Evolutionary conservation across 2,329 filamentous ascomycete species (phyloP), one percentile per base, ranked within the genome.

Genomic region (Pseudocercospora vitis): DNA sequence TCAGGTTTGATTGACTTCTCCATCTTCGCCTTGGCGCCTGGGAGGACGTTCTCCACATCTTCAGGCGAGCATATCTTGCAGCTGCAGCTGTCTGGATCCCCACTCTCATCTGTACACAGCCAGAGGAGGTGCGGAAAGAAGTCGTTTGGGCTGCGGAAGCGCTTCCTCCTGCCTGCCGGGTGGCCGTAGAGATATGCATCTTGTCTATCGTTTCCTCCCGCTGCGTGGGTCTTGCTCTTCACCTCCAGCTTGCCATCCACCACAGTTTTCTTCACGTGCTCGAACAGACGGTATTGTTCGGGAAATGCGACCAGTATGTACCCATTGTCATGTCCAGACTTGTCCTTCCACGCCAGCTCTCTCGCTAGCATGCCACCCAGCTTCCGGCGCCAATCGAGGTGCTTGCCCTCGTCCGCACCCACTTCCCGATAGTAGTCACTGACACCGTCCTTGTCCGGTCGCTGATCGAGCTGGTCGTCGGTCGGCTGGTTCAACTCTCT

Each of bases 141-240:
- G 57, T 84, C 81, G 48, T 75, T 75, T 0, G 81, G 80, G 62
- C 80, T 83, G 50, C 81, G 70, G 64, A 78, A 84, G 45, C 80
- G 74, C 68, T 82, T 83, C 65, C 76, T 78, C 14, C 77, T 73
- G 12, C 81, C 81, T 40, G 74, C 70, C 2, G 81, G 81, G 63
- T 84, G 80, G 16, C 81, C 81, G 64, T 83, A 84, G 4, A 84
- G 72, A 59, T 83, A 84, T 26, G 79, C 79, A 63, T 84, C 81
- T 60, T 81, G 78, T 50, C 81, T 70, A 63, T 81, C 78, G 56
- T 77, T 78, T 8, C 73, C 75, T 28, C 76, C 78, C 29, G 72
- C 74, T 5, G 74, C 76, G 64, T 78, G 73, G 48, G 74, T 78
- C 67, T 77, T 75, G 65, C 73, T 70, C 59, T 74, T 73, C 57